Conservation (phyloP, 2,329 filamentous ascomycete species). For the Beauveria brongniartii region DNA sequence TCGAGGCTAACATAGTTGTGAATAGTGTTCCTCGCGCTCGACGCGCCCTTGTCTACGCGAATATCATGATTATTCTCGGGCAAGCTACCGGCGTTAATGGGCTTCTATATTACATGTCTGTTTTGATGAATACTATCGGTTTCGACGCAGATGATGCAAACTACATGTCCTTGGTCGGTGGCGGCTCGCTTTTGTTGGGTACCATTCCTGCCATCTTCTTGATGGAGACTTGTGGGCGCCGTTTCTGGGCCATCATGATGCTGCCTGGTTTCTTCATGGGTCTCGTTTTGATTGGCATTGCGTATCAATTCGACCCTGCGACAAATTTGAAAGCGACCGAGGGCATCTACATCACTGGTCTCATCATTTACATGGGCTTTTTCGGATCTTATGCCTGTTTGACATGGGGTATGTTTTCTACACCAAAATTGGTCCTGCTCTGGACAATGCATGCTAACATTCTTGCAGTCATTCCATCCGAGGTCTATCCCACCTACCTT, state of each 20-base stretch:
- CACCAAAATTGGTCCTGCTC: no score
- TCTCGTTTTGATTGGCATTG: slow-evolving; percentile 56
- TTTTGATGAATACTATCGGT: slow-evolving; percentile 59
- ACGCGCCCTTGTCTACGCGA: slow-evolving; percentile 58
- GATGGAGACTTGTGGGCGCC: slow-evolving; percentile 65
- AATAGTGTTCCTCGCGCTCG: slow-evolving; percentile 51
- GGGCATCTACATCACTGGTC: slow-evolving; percentile 58
- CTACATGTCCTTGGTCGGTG: slow-evolving; percentile 70
- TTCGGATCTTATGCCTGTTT: slow-evolving; percentile 58
- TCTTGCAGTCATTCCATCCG: slow-evolving; percentile 48
- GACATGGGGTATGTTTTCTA: slow-evolving; percentile 39
- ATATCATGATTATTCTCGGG: slow-evolving; percentile 61
- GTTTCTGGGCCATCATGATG: slow-evolving; percentile 68
- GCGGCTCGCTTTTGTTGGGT: slow-evolving; percentile 57
- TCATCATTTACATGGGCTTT: slow-evolving; percentile 61
- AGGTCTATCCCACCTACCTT: slow-evolving; percentile 66
- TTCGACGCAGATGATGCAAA: slow-evolving; percentile 54
- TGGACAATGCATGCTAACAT: background rate
- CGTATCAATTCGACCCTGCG: slow-evolving; percentile 46
- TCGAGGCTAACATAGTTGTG: background rate
- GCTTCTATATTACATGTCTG: slow-evolving; percentile 65
- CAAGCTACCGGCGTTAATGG: slow-evolving; percentile 65
- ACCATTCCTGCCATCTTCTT: slow-evolving; percentile 60
- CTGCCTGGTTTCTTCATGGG: slow-evolving; percentile 65
- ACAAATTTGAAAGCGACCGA: slow-evolving; percentile 40